Conservation (phyloP, 495 filamentous ascomycete species). For the Penicillium canariense region DNA sequence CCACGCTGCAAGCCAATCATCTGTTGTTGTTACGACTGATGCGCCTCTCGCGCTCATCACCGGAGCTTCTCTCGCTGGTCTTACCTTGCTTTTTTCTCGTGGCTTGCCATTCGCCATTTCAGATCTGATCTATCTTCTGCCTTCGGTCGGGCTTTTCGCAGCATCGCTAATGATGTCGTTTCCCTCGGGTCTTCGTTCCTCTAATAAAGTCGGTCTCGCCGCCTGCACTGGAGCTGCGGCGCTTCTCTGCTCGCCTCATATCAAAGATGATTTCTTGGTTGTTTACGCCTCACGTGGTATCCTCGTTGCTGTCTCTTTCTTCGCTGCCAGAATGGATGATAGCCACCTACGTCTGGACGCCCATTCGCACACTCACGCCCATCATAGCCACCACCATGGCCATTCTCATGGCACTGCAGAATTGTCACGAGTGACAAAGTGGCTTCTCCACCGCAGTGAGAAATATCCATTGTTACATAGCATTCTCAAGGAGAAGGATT, state of each 20-base stretch:
- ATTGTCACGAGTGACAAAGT: constrained; percentile 59
- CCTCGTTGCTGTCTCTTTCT: constrained; percentile 32
- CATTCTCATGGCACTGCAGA: constrained; percentile 34
- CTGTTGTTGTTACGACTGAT: constrained; percentile 23
- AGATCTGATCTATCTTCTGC: constrained; percentile 27
- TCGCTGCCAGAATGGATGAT: constrained; percentile 41
- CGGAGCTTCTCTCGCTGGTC: constrained; percentile 25
- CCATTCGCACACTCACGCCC: constrained; percentile 34
- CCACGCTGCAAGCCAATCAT: constrained; percentile 5
- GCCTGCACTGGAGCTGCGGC: constrained; percentile 29
- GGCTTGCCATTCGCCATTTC: constrained; percentile 19
- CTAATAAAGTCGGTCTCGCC: constrained; percentile 38
- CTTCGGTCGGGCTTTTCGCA: constrained; percentile 31
- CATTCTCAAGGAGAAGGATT: constrained; percentile 89
- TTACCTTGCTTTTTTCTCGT: constrained; percentile 22
- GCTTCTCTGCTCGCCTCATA: constrained; percentile 36
- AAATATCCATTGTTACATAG: constrained; percentile 75
- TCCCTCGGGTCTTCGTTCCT: constrained; percentile 27
- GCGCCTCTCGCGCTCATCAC: constrained; percentile 30
- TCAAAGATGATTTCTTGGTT: constrained; percentile 28
- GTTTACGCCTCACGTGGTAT: constrained; percentile 33
- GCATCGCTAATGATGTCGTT: constrained; percentile 27
- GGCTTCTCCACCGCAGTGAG: constrained; percentile 62
- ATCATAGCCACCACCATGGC: constrained; percentile 33
- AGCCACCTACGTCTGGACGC: constrained; percentile 24